These are phyloP conservation scores for Acephala macrosclerotiorum DNA, from an alignment of 2,329 filamentous ascomycete genomes.

Conservation along the genomic window DNA sequence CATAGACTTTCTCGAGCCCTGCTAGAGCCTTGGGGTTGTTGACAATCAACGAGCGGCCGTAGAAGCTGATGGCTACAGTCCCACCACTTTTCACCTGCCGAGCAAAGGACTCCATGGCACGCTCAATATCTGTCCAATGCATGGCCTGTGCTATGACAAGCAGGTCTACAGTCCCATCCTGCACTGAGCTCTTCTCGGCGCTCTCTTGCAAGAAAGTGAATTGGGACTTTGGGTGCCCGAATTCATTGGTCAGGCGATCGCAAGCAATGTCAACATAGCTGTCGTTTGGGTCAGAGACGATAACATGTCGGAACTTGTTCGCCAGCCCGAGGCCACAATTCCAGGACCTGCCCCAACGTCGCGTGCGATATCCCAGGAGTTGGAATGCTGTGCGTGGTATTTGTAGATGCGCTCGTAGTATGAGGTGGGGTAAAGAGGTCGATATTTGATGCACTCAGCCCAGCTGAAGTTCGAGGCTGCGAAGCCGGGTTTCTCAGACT, in stretches of 20 bases:
- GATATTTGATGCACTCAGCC: constrained; percentile 20
- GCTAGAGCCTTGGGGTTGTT: constrained; percentile 2
- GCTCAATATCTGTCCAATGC: constrained; percentile 35
- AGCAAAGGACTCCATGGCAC: constrained; percentile 36
- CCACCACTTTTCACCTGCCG: constrained; percentile 36
- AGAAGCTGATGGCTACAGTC: constrained; percentile 36
- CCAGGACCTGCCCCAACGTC: constrained; percentile 25
- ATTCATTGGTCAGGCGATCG: constrained; percentile 31
- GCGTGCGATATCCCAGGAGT: constrained; percentile 16
- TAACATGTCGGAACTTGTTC: constrained; percentile 27
- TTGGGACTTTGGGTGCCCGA: constrained; percentile 26
- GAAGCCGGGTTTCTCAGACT: constrained; percentile 13
- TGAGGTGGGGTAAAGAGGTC: constrained; percentile 16
- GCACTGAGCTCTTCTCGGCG: constrained; percentile 38
- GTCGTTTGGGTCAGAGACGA: constrained; percentile 43
- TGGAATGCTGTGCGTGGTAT: constrained; percentile 14
- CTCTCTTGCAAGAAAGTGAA: constrained; percentile 40
- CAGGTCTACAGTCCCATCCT: constrained; percentile 32
- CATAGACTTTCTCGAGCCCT: constrained; percentile 7
- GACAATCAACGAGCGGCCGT: constrained; percentile 15
- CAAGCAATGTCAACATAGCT: constrained; percentile 34
- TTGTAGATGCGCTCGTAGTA: constrained; percentile 20
- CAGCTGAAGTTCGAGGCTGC: constrained; percentile 15
- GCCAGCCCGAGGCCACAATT: constrained; percentile 24
- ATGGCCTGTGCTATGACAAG: constrained; percentile 39